Evolutionary conservation across 768 basidiomycete genomes (phyloP).

Genomic region (Collybia mongolica): DNA sequence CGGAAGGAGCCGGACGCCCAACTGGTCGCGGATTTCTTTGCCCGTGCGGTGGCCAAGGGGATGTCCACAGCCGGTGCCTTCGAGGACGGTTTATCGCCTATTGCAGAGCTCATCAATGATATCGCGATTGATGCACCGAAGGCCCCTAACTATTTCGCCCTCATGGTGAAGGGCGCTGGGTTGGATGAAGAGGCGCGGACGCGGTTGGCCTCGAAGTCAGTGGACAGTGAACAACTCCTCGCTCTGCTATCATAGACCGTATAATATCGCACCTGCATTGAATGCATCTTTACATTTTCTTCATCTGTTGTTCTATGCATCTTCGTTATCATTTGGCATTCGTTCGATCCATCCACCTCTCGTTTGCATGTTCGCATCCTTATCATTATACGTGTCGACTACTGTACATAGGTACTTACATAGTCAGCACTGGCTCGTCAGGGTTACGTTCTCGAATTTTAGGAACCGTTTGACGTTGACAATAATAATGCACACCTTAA

Average conservation of each 20-base stretch:
- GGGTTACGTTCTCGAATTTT: constrained; percentile 8
- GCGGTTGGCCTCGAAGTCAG: constrained; percentile 60
- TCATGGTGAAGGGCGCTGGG: constrained; percentile 69
- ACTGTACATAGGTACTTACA: constrained; percentile 13
- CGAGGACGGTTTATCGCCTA: constrained; percentile 69
- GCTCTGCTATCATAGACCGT: constrained; percentile 52
- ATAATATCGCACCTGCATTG: constrained; percentile 21
- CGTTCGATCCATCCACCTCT: constrained; percentile 4
- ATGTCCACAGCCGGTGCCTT: constrained; percentile 60
- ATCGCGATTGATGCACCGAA: constrained; percentile 88
- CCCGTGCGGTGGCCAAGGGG: constrained; percentile 55
- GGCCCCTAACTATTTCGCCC: constrained; percentile 73
- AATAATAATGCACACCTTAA: no score
- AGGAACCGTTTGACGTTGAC: no score
- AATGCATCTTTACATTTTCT: constrained; percentile 23
- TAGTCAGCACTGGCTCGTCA: constrained; percentile 14
- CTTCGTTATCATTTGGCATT: constrained; percentile 9
- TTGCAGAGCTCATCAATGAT: constrained; percentile 82
- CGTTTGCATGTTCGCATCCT: constrained; percentile 6
- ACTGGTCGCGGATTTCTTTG: constrained; percentile 77
- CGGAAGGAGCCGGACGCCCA: constrained; percentile 79
- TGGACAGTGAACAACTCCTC: constrained; percentile 60
- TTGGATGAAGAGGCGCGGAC: constrained; percentile 60
- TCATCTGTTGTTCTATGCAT: constrained; percentile 14
- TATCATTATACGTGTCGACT: constrained; percentile 7